These are phyloP conservation scores for Artemisia tridentata DNA, from an alignment of 129 eudicot species.

Conservation along the genomic window DNA sequence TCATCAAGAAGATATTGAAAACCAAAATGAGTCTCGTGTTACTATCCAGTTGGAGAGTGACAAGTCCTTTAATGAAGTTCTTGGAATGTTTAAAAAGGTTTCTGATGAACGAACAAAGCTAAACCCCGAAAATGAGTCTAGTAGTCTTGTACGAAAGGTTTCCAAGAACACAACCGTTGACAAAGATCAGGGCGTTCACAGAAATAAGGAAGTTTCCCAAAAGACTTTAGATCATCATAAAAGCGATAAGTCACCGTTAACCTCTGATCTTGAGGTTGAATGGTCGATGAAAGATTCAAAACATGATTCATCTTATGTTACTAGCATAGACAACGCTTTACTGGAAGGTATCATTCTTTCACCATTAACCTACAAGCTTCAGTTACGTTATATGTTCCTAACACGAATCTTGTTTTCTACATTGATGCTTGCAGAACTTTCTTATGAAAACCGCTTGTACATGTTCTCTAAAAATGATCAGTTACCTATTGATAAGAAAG, in stretches of 20 bases:
- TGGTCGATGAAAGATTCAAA: slow-evolving; percentile 22
- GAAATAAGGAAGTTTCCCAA: slow-evolving; percentile 16
- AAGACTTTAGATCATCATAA: slow-evolving; percentile 23
- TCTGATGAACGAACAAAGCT: slow-evolving; percentile 24
- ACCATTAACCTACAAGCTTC: no score
- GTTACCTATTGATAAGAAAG: slow-evolving; percentile 7
- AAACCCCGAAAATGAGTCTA: slow-evolving; percentile 24
- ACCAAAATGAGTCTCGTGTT: slow-evolving; percentile 17
- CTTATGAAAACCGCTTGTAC: background rate
- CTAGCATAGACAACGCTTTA: slow-evolving; percentile 9
- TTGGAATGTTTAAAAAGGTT: slow-evolving; percentile 30
- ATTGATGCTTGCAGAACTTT: slow-evolving; percentile 23
- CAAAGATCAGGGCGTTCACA: slow-evolving; percentile 12
- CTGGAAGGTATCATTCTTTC: slow-evolving; percentile 32
- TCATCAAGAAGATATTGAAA: slow-evolving; percentile 15
- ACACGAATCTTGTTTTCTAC: slow-evolving; percentile 9
- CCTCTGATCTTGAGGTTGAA: slow-evolving; percentile 8
- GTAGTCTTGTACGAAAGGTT: slow-evolving; percentile 8
- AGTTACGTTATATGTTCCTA: background rate
- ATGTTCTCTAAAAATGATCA: slow-evolving; percentile 14
- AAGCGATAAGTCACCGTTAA: background rate
- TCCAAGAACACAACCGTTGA: slow-evolving; percentile 21
- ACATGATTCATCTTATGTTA: background rate
- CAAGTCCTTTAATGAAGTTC: slow-evolving; percentile 33
- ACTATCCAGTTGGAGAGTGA: slow-evolving; percentile 19